Evolutionary conservation across 139 green algal genomes (phyloP).

Genomic region (Microglena sp.): DNA sequence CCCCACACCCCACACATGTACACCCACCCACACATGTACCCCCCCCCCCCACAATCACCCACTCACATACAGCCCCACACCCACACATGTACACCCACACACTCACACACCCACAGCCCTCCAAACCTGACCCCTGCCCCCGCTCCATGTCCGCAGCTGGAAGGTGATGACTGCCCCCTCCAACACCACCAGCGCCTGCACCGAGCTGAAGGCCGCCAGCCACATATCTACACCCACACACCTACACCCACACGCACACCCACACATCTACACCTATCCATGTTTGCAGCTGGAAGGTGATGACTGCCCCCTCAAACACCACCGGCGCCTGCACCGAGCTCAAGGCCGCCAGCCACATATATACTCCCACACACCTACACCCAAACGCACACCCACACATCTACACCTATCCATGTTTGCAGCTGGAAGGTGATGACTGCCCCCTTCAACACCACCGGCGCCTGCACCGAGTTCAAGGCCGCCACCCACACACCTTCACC

Average conservation of each 20-base stretch:
- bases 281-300: constrained; percentile 2
- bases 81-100: background rate
- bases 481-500: background rate
- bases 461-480: too few species aligned
- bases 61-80: background rate
- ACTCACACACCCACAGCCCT: background rate
- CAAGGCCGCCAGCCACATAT: too few species aligned
- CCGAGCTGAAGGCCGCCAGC: too few species aligned
- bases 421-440: constrained; percentile 2
- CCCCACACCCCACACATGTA: too few species aligned
- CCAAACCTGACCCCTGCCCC: too few species aligned
- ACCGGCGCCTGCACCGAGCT: constrained; percentile 6
- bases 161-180: too few species aligned
- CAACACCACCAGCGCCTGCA: too few species aligned
- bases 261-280: background rate
- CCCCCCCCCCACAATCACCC: too few species aligned
- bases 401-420: too few species aligned
- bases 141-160: too few species aligned
- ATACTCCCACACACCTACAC: too few species aligned
- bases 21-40: too few species aligned
- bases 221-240: background rate
- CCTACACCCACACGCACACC: background rate
- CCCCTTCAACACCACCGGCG: background rate
- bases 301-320: background rate
- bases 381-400: background rate